Percentiles rank a stretch among this genome's conserved stretches.
Conservation (phyloP, 352 stramenopile species). For the Phytophthora pini region DNA sequence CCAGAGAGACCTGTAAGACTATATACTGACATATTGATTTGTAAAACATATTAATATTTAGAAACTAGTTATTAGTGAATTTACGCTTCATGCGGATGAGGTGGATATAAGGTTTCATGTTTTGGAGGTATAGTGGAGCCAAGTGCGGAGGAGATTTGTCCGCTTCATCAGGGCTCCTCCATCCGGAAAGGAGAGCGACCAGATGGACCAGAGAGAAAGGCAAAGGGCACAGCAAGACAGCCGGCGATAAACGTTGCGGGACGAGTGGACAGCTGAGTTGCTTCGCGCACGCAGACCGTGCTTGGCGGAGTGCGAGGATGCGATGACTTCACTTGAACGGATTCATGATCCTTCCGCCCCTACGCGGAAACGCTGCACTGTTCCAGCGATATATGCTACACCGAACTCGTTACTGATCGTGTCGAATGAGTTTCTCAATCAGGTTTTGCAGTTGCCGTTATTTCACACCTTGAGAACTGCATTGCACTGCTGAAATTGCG, state of each 20-base stretch:
- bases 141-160: neutral
- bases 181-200: conserved; percentile 24
- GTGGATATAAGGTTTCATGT: too few relatives aligned
- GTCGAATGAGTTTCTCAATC: neutral
- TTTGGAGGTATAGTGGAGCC: neutral
- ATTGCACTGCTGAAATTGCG: too few relatives aligned
- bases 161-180: conserved; percentile 6
- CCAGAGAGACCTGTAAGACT: conserved; percentile 12
- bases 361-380: neutral
- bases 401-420: conserved; percentile 9
- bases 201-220: conserved; percentile 23
- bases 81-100: too few relatives aligned
- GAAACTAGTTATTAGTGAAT: too few relatives aligned
- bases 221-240: conserved; percentile 18
- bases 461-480: too few relatives aligned
- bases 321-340: neutral
- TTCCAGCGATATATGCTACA: conserved; percentile 3
- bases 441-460: conserved; percentile 3
- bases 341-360: conserved; percentile 15
- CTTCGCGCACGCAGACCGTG: conserved; percentile 10
- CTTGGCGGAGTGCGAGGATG: conserved; percentile 4
- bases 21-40: conserved; percentile 1
- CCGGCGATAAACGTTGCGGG: conserved; percentile 24
- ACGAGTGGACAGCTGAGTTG: conserved; percentile 25
- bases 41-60: neutral